Evolutionary conservation across 768 basidiomycete species (phyloP).

Genomic region (Flagelloscypha sp.): DNA sequence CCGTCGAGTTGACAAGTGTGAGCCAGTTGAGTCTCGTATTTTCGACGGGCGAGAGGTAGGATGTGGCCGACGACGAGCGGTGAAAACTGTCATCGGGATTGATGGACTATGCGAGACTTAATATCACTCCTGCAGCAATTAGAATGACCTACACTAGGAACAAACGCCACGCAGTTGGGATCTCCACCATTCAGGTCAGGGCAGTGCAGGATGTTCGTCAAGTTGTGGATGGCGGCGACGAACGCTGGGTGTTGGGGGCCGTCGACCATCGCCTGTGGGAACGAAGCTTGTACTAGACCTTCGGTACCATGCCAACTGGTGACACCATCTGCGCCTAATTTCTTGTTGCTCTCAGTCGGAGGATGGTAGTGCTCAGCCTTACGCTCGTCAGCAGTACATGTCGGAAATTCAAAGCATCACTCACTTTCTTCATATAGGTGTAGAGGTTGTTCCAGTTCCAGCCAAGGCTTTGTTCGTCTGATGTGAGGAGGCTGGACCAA

Average conservation of each 20-base stretch:
- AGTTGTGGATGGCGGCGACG: constrained; percentile 9
- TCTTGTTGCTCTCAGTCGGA: constrained; percentile 14
- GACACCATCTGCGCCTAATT: constrained; percentile 17
- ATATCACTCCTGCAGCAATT: neutral
- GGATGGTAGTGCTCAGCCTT: constrained; percentile 15
- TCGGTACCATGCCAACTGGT: constrained; percentile 15
- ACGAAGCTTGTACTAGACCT: constrained; percentile 21
- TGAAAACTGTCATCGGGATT: constrained; percentile 15
- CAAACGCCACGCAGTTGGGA: constrained; percentile 19
- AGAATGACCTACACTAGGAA: constrained; percentile 14
- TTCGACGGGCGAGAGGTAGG: constrained; percentile 20
- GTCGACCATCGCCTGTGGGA: constrained; percentile 19
- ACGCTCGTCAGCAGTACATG: neutral
- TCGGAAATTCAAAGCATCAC: neutral
- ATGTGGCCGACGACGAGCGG: constrained; percentile 19
- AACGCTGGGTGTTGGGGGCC: constrained; percentile 19
- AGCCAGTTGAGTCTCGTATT: constrained; percentile 11
- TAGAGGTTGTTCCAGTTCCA: constrained; percentile 32
- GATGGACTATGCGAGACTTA: constrained; percentile 8
- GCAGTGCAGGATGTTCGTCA: constrained; percentile 11
- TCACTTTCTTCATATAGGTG: constrained; percentile 23
- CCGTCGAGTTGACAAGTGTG: constrained; percentile 13
- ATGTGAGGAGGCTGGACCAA: constrained; percentile 16
- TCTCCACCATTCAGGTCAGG: constrained; percentile 20
- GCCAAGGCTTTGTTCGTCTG: constrained; percentile 16